Base-by-base conservation (phyloP, 768 basidiomycete species). In the Xerocomellus dryophilus region DNA sequence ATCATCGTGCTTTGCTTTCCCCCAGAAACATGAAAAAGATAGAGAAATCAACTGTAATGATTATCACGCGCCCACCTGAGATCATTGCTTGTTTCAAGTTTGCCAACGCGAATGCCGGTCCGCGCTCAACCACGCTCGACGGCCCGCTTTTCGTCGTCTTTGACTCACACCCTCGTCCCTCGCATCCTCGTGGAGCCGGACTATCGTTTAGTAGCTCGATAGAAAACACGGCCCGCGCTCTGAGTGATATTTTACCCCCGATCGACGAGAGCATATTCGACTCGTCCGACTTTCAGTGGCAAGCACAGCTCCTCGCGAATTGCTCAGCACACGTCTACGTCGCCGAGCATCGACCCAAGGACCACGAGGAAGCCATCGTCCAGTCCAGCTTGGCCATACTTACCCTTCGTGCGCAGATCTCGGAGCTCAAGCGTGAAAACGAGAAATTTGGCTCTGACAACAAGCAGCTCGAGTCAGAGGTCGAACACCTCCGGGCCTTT, bases 31-130 rank as follows among this genome's bases (percentile, higher is more conserved):
- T 65, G 66, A 64, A 51, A 20, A 50, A 32, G 11, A 53, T 51
- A 2, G 61, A 50, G 42, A 61, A 20, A 29, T 67, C 54, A 63
- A 73, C 47, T 53, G 75, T 42, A 78, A 78, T 49, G 34, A 74
- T 86, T 47, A 81, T 88, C 55, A 88, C 86, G 0, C 83, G 85
- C 20, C 84, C 86, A 34, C 86, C 87, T 0, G 87, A 88, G 62
- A 86, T 88, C 48, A 66, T 88, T 12, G 74, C 79, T 17, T 80
- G 83, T 61, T 62, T 84, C 55, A 74, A 71, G 54, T 59, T 75
- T 36, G 48, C 57, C 32, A 60, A 41, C 32, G 11, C 43, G 5
- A 20, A 47, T 17, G 34, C 49, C 7, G 2, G 11, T 14, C 23
- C 29, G 18, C 34, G 17, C 31, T 25, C 57, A 7, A 46, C 14